Percentiles rank a stretch among this genome's conserved stretches.
Evolutionary conservation across 345 rosid species (phyloP).

Genomic region (Linum tenue): DNA sequence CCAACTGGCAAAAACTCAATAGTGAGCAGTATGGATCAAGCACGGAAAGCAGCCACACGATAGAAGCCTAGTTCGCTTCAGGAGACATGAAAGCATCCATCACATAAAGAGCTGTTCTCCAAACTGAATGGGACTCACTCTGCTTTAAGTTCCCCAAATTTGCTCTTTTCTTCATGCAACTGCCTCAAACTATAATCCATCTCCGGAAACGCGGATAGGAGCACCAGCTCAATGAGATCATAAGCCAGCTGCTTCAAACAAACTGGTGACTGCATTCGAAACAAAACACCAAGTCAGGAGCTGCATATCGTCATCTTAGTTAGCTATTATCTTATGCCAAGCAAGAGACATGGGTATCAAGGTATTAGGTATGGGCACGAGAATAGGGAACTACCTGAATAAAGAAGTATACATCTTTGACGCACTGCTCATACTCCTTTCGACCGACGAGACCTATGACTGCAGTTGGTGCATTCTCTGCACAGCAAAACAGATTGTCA

Average conservation of each 20-base stretch:
- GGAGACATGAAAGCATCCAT: too few species aligned
- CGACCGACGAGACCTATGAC: constrained; percentile 80
- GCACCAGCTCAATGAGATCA: constrained; percentile 67
- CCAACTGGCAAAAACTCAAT: too few species aligned
- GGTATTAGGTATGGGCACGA: background rate
- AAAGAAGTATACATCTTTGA: constrained; percentile 84
- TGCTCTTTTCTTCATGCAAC: constrained; percentile 58
- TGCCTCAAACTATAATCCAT: constrained; percentile 53
- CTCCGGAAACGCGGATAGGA: constrained; percentile 72
- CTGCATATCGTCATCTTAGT: background rate
- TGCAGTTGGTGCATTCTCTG: constrained; percentile 86
- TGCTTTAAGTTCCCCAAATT: constrained; percentile 53
- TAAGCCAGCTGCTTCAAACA: constrained; percentile 68
- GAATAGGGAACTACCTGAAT: constrained; percentile 57
- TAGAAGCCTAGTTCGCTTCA: too few species aligned
- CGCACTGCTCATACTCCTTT: constrained; percentile 86
- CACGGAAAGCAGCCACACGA: too few species aligned
- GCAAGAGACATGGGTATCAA: background rate
- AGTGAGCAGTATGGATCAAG: too few species aligned
- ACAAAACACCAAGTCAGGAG: constrained; percentile 3
- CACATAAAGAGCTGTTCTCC: too few species aligned
- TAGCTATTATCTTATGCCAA: background rate
- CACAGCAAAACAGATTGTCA: constrained; percentile 3
- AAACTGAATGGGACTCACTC: too few species aligned
- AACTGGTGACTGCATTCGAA: constrained; percentile 54